Base-by-base conservation (phyloP, 495 filamentous ascomycete genomes). In the Glarea lozoyensis region DNA sequence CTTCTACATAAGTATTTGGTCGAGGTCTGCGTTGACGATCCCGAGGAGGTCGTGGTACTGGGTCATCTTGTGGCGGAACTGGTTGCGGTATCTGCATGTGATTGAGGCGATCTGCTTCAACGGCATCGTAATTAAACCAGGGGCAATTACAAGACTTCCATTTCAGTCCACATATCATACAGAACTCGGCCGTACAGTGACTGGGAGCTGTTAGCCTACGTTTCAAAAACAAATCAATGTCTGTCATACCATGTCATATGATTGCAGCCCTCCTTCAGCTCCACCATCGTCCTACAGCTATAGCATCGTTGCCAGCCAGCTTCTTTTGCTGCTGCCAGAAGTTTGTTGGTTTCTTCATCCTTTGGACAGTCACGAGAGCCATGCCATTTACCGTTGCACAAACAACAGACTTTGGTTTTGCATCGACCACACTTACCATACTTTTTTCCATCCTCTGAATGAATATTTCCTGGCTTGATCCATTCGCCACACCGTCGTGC, bases 91-190 rank as follows among this genome's bases (percentile, higher is more conserved):
- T 60, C 40, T 72, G 65, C 68, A 81, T 77, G 43, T 75, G 68
- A 29, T 74, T 63, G n/a, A 77, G 54, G 2, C 63, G 67, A 44
- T 82, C 81, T 40, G 63, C 61, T 20, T 81, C 76, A 16, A 75
- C 60, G 13, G 65, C 57, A 13, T 76, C 70, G 52, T 82, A 78
- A 48, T 79, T 85, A 66, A 88, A 88, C 76, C 75, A 84, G 2
- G 82, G 79, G 51, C 86, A 92, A 42, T 83, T 75, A 52, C 86
- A 93, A 0, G 73, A 79, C 61, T 88, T 90, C 86, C 86, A 89
- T 47, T 78, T 78, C 18, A 61, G 52, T 10, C 81, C 86, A 53
- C 86, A 93, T 24, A 82, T 68, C 74, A 86, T 84, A 62, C 86
- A 93, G 59, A 88, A 89, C 51, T 88, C 76, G 17, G 84, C 85